These are phyloP conservation scores for Phaeosphaeriaceae sp. DNA, from an alignment of 2,329 filamentous ascomycete species.

Conservation along the genomic window DNA sequence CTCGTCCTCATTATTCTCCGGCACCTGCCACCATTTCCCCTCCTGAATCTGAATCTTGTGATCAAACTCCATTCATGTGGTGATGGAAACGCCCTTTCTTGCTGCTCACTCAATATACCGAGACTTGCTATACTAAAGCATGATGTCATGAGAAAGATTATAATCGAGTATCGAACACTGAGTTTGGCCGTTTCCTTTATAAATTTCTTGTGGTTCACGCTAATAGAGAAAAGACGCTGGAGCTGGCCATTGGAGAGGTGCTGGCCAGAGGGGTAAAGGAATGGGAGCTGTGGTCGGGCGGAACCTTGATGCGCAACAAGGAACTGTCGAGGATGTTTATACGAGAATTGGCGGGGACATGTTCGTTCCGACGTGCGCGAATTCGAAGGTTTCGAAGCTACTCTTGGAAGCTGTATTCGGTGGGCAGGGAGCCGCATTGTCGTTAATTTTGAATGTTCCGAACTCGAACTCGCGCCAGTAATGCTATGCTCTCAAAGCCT, in stretches of 20 bases:
- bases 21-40: constrained; percentile 50
- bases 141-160: constrained; percentile 68
- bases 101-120: constrained; percentile 73
- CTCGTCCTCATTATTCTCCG: constrained; percentile 64
- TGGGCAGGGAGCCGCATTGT: constrained; percentile 39
- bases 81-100: constrained; percentile 79
- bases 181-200: constrained; percentile 73
- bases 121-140: constrained; percentile 67
- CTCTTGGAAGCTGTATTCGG: constrained; percentile 37
- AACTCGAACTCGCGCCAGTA: constrained; percentile 8
- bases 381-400: constrained; percentile 29
- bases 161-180: constrained; percentile 70
- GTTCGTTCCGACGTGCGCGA: constrained; percentile 19
- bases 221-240: constrained; percentile 75
- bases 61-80: constrained; percentile 80
- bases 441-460: constrained; percentile 13
- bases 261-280: constrained; percentile 64
- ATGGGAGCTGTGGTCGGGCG: constrained; percentile 68
- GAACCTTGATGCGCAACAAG: constrained; percentile 50
- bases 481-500: constrained; percentile 11
- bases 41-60: constrained; percentile 71
- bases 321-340: constrained; percentile 61
- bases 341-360: constrained; percentile 63
- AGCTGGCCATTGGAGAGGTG: constrained; percentile 52
- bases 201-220: constrained; percentile 70